Percentiles rank a stretch among this genome's conserved stretches.
These are phyloP conservation scores for Neopestalotiopsis sp. DNA, from an alignment of 2,329 filamentous ascomycete genomes.

Conservation along the genomic window DNA sequence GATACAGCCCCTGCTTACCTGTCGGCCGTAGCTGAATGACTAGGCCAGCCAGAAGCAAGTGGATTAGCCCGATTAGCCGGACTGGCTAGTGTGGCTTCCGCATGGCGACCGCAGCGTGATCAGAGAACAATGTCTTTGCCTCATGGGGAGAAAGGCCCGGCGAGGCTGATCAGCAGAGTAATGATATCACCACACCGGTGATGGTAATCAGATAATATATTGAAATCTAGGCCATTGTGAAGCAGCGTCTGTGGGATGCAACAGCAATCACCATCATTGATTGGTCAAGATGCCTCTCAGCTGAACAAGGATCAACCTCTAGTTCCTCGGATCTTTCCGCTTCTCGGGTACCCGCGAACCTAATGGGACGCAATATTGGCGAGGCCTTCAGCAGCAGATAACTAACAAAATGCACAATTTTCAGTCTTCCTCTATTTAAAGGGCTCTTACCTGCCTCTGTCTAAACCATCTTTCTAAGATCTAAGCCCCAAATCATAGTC, in stretches of 20 bases:
- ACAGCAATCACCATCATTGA: not conserved
- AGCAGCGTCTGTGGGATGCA: not conserved
- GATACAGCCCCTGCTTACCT: not conserved
- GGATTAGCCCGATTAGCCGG: not conserved
- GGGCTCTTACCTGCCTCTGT: not conserved
- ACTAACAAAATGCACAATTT: no score
- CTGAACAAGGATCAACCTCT: conserved; percentile 2
- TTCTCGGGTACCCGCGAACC: not conserved
- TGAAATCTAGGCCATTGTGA: not conserved
- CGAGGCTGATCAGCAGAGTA: not conserved
- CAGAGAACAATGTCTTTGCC: not conserved
- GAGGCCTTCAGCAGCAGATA: no score
- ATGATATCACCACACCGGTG: not conserved
- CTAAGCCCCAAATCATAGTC: not conserved
- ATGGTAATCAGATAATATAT: not conserved
- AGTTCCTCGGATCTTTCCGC: not conserved
- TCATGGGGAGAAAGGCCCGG: not conserved
- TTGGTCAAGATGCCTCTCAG: not conserved
- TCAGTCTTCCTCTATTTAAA: not conserved
- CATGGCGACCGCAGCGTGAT: not conserved
- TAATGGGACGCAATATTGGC: no score
- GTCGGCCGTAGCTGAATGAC: not conserved
- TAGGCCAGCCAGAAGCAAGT: not conserved
- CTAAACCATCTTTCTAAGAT: no score
- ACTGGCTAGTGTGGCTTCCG: conserved; percentile 1